These are phyloP conservation scores for Alopecurus myosuroides DNA, from an alignment of 176 grass and related monocot genomes.

Conservation along the genomic window DNA sequence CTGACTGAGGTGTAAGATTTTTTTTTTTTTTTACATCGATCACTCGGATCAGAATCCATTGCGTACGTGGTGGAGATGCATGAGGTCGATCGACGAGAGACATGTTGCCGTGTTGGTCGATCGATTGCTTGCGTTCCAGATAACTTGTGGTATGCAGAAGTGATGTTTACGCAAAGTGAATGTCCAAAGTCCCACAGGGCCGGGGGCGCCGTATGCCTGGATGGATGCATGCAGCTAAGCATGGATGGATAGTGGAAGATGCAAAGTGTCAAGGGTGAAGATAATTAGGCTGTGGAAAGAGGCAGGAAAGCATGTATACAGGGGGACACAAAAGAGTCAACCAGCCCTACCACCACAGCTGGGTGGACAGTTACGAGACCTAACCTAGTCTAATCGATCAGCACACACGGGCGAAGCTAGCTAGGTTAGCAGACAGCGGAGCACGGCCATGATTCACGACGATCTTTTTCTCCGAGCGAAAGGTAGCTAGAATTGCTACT, in stretches of 20 bases:
- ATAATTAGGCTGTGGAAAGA: constrained; percentile 40
- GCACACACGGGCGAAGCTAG: neutral
- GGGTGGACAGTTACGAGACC: constrained; percentile 31
- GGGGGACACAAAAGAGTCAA: constrained; percentile 20
- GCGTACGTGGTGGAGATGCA: neutral
- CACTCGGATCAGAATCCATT: neutral
- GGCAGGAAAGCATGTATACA: neutral
- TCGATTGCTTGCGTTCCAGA: constrained; percentile 39
- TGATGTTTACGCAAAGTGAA: constrained; percentile 46
- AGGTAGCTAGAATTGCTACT: neutral
- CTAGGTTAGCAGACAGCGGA: neutral
- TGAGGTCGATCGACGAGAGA: neutral
- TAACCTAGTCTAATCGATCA: constrained; percentile 8
- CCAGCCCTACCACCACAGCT: constrained; percentile 24
- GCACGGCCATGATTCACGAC: neutral
- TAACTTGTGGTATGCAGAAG: constrained; percentile 30
- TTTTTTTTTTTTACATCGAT: too few species aligned
- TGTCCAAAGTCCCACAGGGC: constrained; percentile 31
- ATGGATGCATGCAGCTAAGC: constrained; percentile 17
- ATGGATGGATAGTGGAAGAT: neutral
- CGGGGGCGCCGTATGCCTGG: neutral
- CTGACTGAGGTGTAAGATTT: neutral
- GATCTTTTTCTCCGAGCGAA: neutral
- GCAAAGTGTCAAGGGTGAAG: constrained; percentile 22
- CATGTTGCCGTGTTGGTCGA: neutral